Evolutionary conservation across 768 basidiomycete species (phyloP).

Genomic region (Austroboletus festivus): DNA sequence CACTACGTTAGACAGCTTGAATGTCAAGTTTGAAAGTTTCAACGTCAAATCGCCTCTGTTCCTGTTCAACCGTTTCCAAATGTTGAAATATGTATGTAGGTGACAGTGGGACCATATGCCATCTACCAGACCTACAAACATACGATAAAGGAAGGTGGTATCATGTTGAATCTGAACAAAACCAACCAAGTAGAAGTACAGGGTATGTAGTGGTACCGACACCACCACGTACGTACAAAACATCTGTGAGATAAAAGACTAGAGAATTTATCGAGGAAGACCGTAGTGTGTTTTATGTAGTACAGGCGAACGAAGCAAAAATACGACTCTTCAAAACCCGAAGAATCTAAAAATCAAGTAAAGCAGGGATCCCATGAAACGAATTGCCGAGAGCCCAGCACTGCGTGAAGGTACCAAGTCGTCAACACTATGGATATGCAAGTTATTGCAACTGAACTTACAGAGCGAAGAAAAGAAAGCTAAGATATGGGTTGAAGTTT

Average conservation of each 20-base stretch:
- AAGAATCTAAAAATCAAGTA: constrained; percentile 77
- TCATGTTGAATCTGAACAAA: background rate
- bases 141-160: background rate
- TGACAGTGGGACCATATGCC: background rate
- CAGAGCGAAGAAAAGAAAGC: constrained; percentile 73
- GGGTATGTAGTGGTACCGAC: constrained; percentile 7
- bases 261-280: background rate
- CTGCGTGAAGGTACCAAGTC: constrained; percentile 32
- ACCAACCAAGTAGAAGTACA: constrained; percentile 12
- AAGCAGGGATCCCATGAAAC: constrained; percentile 74
- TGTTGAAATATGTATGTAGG: constrained; percentile 1
- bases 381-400: constrained; percentile 75
- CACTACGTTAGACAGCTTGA: no score
- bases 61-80: background rate
- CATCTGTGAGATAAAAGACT: constrained; percentile 1
- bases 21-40: no score
- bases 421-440: constrained; percentile 2
- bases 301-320: constrained; percentile 3
- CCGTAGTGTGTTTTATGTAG: background rate
- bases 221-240: constrained; percentile 4
- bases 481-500: constrained; percentile 86
- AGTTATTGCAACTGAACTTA: constrained; percentile 23
- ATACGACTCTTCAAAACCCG: constrained; percentile 43
- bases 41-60: constrained; percentile 13
- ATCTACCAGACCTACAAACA: constrained; percentile 5